phyloP scores from a whole-genome alignment of 306 rosid species.

The Astragalus membranaceus region DNA sequence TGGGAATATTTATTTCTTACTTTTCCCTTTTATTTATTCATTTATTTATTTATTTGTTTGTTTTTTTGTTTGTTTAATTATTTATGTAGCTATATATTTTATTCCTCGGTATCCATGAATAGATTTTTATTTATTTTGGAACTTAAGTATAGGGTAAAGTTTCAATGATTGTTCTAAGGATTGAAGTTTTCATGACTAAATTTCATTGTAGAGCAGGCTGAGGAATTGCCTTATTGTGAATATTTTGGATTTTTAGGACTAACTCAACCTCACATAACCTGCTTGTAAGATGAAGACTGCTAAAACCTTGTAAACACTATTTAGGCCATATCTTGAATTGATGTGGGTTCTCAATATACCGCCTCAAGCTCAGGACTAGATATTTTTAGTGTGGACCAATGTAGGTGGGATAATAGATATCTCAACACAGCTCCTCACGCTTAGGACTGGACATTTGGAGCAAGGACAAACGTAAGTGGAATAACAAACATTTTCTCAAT shows the following conservation, averaged over 20 bases:
- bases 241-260: background rate
- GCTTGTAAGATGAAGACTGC: background rate
- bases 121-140: constrained; percentile 3
- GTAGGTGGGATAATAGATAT: too few species aligned
- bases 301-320: too few species aligned
- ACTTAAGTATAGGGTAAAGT: background rate
- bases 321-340: too few species aligned
- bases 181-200: constrained; percentile 11
- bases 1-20: background rate
- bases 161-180: background rate
- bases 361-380: too few species aligned
- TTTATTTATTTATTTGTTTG: background rate
- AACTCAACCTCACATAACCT: background rate
- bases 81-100: background rate
- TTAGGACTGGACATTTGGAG: too few species aligned
- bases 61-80: too few species aligned
- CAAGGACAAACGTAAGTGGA: too few species aligned
- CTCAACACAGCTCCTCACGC: too few species aligned
- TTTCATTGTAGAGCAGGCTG: background rate
- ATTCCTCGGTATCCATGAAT: background rate
- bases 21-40: background rate
- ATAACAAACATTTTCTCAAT: too few species aligned
- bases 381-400: too few species aligned
- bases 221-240: background rate
- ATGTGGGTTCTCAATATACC: too few species aligned